These are phyloP conservation scores for Paraglomus occultum DNA, from an alignment of 192 early-diverging fungal genomes.

Conservation along the genomic window DNA sequence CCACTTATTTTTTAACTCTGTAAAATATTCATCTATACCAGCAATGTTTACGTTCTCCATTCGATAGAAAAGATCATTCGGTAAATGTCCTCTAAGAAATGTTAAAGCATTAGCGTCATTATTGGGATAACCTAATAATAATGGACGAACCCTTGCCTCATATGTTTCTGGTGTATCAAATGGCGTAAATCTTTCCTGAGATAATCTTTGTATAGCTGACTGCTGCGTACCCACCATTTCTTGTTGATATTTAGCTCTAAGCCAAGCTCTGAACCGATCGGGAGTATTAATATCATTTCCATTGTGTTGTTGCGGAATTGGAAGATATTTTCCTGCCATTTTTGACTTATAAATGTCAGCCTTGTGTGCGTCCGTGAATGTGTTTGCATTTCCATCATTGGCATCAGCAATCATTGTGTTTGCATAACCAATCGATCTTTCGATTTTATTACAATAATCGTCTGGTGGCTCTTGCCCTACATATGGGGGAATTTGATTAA, in stretches of 20 bases:
- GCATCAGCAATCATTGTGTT: conserved; percentile 11
- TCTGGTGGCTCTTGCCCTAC: conserved; percentile 19
- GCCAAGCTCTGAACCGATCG: neutral
- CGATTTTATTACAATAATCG: conserved; percentile 15
- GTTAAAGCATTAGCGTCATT: neutral
- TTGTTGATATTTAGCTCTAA: conserved; percentile 11
- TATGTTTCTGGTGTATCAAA: conserved; percentile 8
- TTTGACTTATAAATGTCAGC: conserved; percentile 21
- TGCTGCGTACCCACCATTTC: conserved; percentile 1
- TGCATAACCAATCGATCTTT: neutral
- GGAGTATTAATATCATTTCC: conserved; percentile 2
- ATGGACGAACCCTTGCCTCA: neutral
- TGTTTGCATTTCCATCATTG: conserved; percentile 9
- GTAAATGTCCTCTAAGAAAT: neutral
- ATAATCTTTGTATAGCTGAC: neutral
- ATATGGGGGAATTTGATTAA: conserved; percentile 12
- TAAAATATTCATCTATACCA: conserved; percentile 6
- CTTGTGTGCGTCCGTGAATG: conserved; percentile 8
- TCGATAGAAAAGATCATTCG: too few relatives aligned
- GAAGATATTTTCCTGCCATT: conserved; percentile 22
- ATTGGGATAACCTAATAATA: neutral
- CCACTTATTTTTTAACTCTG: conserved; percentile 9
- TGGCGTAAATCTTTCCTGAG: neutral
- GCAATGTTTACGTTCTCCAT: neutral
- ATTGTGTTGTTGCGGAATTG: conserved; percentile 1